Evolutionary conservation across 257 asterid genomes (phyloP).

Genomic region (Plantago elongata): DNA sequence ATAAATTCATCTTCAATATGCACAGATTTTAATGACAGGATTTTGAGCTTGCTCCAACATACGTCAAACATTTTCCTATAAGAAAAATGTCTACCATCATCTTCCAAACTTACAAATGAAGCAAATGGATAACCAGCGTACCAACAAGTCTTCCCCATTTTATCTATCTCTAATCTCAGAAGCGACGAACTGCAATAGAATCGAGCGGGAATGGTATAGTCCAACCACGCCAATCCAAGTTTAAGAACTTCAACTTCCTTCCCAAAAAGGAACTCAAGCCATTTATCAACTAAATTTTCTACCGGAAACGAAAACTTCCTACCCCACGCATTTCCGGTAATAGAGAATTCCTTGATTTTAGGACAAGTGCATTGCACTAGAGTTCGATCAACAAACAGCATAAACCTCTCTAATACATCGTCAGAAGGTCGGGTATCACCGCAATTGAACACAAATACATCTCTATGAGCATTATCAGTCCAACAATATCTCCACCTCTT

Average conservation of each 20-base stretch:
- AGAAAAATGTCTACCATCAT: background rate
- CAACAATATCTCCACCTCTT: background rate
- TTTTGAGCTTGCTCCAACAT: background rate
- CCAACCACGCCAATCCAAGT: background rate
- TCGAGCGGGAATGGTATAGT: background rate
- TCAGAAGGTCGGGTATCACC: background rate
- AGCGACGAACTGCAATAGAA: background rate
- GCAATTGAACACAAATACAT: background rate
- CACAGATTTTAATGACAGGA: background rate
- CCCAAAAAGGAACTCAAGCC: background rate
- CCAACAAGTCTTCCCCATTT: no score
- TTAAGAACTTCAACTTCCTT: background rate
- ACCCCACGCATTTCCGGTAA: background rate
- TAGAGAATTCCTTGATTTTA: background rate
- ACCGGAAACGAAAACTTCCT: no score
- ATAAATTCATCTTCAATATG: background rate
- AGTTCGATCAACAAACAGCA: background rate
- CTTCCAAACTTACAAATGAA: background rate
- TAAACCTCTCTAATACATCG: background rate
- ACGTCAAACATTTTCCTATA: background rate
- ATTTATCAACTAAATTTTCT: background rate
- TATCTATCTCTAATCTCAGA: background rate
- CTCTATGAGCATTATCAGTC: background rate
- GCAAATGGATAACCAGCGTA: background rate
- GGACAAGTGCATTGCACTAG: constrained; percentile 1